These are phyloP conservation scores for Stygiomarasmius scandens DNA, from an alignment of 1,284 basidiomycete genomes.

Conservation along the genomic window DNA sequence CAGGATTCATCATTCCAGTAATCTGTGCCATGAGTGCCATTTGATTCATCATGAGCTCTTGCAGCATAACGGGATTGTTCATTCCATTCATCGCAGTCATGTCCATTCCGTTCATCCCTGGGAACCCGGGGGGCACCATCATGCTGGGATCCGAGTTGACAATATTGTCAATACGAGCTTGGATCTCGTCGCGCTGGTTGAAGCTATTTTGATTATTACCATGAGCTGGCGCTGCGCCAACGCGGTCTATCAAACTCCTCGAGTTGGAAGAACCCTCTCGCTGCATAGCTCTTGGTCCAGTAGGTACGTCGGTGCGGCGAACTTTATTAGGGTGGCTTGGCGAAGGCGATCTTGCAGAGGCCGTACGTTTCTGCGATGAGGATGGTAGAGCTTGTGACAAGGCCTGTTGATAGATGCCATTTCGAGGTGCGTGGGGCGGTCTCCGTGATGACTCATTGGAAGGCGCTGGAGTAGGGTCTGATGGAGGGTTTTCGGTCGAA, in stretches of 20 bases:
- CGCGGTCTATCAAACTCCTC: constrained; percentile 73
- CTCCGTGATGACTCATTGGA: constrained; percentile 45
- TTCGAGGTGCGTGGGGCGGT: constrained; percentile 44
- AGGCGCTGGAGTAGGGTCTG: constrained; percentile 32
- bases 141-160: constrained; percentile 60
- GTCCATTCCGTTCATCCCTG: constrained; percentile 61
- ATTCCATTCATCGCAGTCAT: constrained; percentile 59
- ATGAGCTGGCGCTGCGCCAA: constrained; percentile 53
- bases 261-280: constrained; percentile 45
- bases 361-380: constrained; percentile 64
- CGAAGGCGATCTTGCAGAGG: constrained; percentile 75
- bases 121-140: constrained; percentile 60
- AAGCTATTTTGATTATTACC: constrained; percentile 34
- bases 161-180: constrained; percentile 77
- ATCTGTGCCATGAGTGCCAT: constrained; percentile 87
- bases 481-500: background rate
- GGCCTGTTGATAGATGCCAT: constrained; percentile 70
- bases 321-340: constrained; percentile 68
- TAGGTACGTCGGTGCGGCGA: constrained; percentile 73
- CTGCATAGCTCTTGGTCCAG: constrained; percentile 79
- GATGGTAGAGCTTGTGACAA: constrained; percentile 64
- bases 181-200: constrained; percentile 65
- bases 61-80: constrained; percentile 70
- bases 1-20: constrained; percentile 71
- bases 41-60: constrained; percentile 86